phyloP scores from a whole-genome alignment of 192 early-diverging fungal genomes.

The Coemansia sp. region DNA sequence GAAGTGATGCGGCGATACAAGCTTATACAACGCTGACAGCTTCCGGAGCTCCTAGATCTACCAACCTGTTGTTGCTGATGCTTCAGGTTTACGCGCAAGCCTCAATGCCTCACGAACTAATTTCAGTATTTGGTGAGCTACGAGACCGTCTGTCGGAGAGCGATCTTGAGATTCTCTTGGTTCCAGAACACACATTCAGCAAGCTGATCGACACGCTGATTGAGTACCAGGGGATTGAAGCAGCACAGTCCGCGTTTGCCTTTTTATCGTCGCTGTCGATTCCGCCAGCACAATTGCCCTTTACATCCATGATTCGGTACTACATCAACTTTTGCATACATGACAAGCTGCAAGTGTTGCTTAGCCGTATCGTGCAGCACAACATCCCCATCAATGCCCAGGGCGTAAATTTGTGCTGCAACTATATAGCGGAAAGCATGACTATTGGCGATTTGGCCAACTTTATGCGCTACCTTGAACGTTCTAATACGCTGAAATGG shows the following conservation, averaged over 20 bases:
- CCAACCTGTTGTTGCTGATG: constrained; percentile 9
- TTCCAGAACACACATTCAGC: constrained; percentile 3
- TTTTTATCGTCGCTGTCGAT: constrained; percentile 24
- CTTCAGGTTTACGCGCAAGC: constrained; percentile 14
- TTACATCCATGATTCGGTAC: constrained; percentile 32
- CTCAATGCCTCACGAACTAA: background rate
- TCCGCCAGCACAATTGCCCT: constrained; percentile 17
- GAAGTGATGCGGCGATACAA: constrained; percentile 15
- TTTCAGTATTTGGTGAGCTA: constrained; percentile 21
- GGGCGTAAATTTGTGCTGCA: constrained; percentile 23
- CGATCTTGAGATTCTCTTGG: constrained; percentile 10
- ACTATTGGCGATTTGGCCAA: constrained; percentile 21
- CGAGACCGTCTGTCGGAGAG: constrained; percentile 7
- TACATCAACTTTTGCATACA: constrained; percentile 19
- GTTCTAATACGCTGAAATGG: constrained; percentile 6
- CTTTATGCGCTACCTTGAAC: constrained; percentile 46
- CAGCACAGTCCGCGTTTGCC: constrained; percentile 21
- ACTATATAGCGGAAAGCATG: constrained; percentile 10
- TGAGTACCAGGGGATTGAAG: constrained; percentile 14
- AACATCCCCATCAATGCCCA: constrained; percentile 16
- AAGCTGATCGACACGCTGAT: constrained; percentile 16
- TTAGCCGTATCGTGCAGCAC: constrained; percentile 29
- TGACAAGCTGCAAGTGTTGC: constrained; percentile 19
- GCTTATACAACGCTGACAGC: constrained; percentile 15
- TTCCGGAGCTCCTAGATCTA: constrained; percentile 18